Evolutionary conservation across 2,329 filamentous ascomycete genomes (phyloP).

Genomic region (Botrytis paeoniae): DNA sequence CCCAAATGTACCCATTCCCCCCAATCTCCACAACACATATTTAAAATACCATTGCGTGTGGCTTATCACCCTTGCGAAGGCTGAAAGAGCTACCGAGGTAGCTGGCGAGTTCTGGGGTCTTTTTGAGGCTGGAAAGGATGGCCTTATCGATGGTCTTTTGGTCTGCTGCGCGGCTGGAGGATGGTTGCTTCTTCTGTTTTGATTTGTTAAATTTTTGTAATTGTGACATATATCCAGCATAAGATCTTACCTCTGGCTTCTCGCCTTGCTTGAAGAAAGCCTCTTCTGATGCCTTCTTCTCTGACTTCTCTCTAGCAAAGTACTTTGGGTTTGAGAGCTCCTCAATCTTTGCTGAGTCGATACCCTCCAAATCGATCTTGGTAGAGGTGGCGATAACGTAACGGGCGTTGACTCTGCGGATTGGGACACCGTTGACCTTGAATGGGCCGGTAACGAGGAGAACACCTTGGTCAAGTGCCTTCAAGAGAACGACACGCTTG

Average conservation of each 20-base stretch:
- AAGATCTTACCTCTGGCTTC: constrained; percentile 80
- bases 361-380: constrained; percentile 77
- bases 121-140: constrained; percentile 93
- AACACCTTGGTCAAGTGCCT: constrained; percentile 94
- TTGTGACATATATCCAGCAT: neutral
- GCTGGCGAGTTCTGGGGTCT: constrained; percentile 88
- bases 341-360: constrained; percentile 88
- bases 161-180: constrained; percentile 87
- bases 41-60: constrained; percentile 99
- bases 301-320: constrained; percentile 92
- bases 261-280: constrained; percentile 99
- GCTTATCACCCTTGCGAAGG: constrained; percentile 98
- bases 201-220: constrained; percentile 1
- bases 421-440: constrained; percentile 99
- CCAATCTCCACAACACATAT: constrained; percentile 28
- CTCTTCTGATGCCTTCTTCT: constrained; percentile 96
- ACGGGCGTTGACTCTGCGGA: constrained; percentile 89
- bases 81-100: constrained; percentile 97
- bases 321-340: constrained; percentile 74
- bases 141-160: constrained; percentile 99
- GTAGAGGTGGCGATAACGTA: constrained; percentile 90
- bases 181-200: constrained; percentile 91
- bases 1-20: constrained; percentile 35
- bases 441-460: constrained; percentile 99
- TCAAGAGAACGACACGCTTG: constrained; percentile 99